Evolutionary conservation across 331 rosid species (phyloP).

Genomic region (Quercus lobata): DNA sequence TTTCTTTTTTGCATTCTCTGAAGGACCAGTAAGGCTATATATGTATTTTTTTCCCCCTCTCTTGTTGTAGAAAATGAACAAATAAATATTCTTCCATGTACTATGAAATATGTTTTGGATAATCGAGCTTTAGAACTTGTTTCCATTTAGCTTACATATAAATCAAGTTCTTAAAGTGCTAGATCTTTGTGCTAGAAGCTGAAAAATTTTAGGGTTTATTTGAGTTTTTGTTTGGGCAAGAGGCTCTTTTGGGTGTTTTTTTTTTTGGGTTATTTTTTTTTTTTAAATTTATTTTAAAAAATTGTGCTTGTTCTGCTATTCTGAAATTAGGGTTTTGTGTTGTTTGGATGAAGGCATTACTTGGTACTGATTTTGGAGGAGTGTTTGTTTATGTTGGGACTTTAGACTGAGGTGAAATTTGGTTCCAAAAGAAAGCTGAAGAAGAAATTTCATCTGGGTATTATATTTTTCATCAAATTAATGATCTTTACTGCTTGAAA

Average conservation of each 20-base stretch:
- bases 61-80: background rate
- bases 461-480: background rate
- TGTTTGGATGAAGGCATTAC: conserved; percentile 12
- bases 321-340: background rate
- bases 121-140: conserved; percentile 3
- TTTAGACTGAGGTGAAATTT: background rate
- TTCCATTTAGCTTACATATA: background rate
- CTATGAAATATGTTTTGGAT: background rate
- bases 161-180: background rate
- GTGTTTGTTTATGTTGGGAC: background rate
- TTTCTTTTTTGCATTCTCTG: background rate
- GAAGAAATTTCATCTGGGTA: conserved; percentile 11
- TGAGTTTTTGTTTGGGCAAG: conserved; percentile 14
- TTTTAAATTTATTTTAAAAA: background rate
- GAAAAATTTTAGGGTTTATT: conserved; percentile 9
- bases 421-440: background rate
- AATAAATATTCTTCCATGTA: background rate
- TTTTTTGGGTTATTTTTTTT: background rate
- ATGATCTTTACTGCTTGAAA: conserved; percentile 1
- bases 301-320: background rate
- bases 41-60: background rate
- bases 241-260: background rate
- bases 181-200: conserved; percentile 13
- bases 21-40: conserved; percentile 1
- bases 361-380: background rate